Evolutionary conservation across 441 rosid species (phyloP), one percentile per base, ranked within the genome.

Genomic region (Populus hybrid): DNA sequence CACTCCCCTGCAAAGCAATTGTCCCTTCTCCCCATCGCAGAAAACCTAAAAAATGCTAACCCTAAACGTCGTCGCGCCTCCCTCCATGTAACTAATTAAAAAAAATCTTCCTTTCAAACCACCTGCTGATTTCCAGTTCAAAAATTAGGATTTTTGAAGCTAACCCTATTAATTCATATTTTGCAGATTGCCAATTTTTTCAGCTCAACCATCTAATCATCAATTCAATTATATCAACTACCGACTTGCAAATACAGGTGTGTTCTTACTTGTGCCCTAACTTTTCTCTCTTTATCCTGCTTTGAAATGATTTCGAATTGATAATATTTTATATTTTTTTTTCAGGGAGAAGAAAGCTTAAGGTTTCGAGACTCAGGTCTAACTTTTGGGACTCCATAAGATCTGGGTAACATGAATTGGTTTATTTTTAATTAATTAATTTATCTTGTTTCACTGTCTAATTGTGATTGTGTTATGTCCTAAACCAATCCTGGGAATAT

Each of bases 311-410:
- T 66, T 12, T 14, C 18, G 30, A 30, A 24, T 66, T 67, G 70
- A 50, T 50, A 50, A 54, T 18, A 42, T 4, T 50, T 14, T 46
- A 12, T 46, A 4, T 86, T 57, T 36, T 28, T 73, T 74, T 88
- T 78, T 80, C 93, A 95, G 97, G 79, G 67, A 89, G 77, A 72
- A 87, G 89, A 84, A 89, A 85, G 83, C 77, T 86, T 69, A 89
- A 85, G 87, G 83, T 83, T 85, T 85, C 86, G 64, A 89, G 81
- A 5, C 86, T 91, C 81, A 88, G 85, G 78, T 88, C 91, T 38
- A 85, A 85, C 73, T 90, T 95, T 84, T 95, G 98, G 99, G 94
- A 93, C 61, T 89, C 91, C 76, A 89, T 95, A 50, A 89, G 86
- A 90, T 87, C 95, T 59, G 97, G 97, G 99, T 93, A 92, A 74